Conservation (phyloP, 2,329 filamentous ascomycete genomes). For the Helotiales sp. region DNA sequence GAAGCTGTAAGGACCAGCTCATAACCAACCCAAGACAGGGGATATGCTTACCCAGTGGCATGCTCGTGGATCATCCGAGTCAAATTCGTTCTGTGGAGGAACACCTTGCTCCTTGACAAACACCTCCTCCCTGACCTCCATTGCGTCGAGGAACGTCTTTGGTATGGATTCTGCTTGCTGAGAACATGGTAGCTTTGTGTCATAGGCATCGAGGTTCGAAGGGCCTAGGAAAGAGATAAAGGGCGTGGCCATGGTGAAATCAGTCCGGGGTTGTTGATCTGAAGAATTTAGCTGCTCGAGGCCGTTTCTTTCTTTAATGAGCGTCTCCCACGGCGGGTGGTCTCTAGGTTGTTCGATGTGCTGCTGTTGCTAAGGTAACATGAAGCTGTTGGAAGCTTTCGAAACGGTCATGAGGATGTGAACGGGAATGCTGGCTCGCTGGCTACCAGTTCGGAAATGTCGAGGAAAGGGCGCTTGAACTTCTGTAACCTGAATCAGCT, state of each 20-base stretch:
- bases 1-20: neutral
- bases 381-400: too few relatives aligned
- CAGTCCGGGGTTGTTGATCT: too few relatives aligned
- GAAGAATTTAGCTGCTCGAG: too few relatives aligned
- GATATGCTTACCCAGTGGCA: constrained; percentile 72
- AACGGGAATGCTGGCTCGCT: neutral
- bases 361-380: too few relatives aligned
- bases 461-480: neutral
- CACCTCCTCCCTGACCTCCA: constrained; percentile 60
- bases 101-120: constrained; percentile 61
- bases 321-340: too few relatives aligned
- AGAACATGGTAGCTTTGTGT: constrained; percentile 40
- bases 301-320: too few relatives aligned
- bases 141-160: constrained; percentile 60
- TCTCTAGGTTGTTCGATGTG: too few relatives aligned
- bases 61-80: constrained; percentile 74
- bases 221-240: constrained; percentile 40
- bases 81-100: constrained; percentile 69
- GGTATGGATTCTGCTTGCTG: constrained; percentile 51
- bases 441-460: neutral
- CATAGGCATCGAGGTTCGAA: constrained; percentile 49
- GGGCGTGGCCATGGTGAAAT: constrained; percentile 32
- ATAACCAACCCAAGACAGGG: neutral
- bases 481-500: neutral
- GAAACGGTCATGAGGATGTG: too few relatives aligned